Evolutionary conservation across 805 yeast species (phyloP).

Genomic region (Dipodascus geniculatus): DNA sequence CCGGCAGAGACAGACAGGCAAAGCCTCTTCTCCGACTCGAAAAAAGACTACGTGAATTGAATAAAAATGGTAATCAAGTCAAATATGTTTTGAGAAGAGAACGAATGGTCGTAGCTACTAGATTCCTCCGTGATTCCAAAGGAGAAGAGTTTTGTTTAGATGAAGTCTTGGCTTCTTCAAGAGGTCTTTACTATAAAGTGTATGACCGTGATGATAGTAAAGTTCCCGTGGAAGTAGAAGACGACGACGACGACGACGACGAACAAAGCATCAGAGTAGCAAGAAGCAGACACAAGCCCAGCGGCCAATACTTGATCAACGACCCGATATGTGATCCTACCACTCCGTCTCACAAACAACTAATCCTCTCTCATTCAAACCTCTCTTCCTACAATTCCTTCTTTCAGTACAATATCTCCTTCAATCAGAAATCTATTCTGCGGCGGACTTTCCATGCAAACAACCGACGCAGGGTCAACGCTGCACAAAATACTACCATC

Average conservation of each 20-base stretch:
- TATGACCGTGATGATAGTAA: not conserved
- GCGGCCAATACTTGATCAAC: not conserved
- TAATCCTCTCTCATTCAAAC: not conserved
- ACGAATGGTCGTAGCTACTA: not conserved
- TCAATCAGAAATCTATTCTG: not conserved
- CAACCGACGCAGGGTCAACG: not conserved
- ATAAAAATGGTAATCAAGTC: conserved; percentile 25
- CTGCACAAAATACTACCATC: conserved; percentile 6
- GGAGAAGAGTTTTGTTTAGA: conserved; percentile 47
- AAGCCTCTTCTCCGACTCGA: conserved; percentile 45
- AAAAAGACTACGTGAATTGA: conserved; percentile 35
- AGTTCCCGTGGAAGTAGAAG: not conserved
- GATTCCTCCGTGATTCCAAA: conserved; percentile 15
- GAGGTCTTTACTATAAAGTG: conserved; percentile 22
- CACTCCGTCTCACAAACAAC: not conserved
- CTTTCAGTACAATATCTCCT: not conserved
- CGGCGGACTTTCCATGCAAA: not conserved
- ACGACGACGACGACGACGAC: not conserved
- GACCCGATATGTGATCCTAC: not conserved
- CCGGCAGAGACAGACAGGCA: conserved; percentile 53
- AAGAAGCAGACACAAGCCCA: not conserved
- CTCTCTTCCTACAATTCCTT: not conserved
- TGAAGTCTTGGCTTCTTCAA: conserved; percentile 49
- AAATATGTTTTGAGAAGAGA: conserved; percentile 20
- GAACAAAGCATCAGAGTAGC: not conserved